Percentiles rank a stretch among this genome's conserved stretches.
Evolutionary conservation across 164 flowering plant genomes (phyloP).

Genomic region (Aristolochia fimbriata): DNA sequence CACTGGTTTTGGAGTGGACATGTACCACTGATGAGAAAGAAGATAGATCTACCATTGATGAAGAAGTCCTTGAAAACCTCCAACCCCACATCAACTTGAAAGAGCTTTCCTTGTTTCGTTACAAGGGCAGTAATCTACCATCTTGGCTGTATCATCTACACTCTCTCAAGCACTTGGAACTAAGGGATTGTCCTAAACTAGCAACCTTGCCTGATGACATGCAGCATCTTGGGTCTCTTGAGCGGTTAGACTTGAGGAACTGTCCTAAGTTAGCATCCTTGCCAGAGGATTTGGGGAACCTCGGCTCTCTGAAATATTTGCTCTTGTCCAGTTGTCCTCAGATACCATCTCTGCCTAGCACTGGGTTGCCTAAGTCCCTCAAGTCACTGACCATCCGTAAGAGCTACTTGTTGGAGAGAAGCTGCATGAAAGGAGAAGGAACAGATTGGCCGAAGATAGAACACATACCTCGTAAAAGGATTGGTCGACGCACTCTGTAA

Average conservation of each 20-base stretch:
- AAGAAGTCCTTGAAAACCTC: slow-evolving; percentile 6
- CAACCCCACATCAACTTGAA: slow-evolving; percentile 21
- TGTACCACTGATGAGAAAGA: background rate
- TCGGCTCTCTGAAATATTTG: too few species aligned
- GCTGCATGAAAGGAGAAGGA: background rate
- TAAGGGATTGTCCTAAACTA: slow-evolving; percentile 3
- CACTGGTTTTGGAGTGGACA: slow-evolving; percentile 21
- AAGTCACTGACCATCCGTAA: background rate
- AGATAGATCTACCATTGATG: background rate
- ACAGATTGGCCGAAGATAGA: slow-evolving; percentile 10
- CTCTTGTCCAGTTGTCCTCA: too few species aligned
- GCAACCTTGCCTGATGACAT: slow-evolving; percentile 2
- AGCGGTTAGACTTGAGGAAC: too few species aligned
- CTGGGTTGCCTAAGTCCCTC: background rate
- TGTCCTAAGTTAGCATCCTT: too few species aligned
- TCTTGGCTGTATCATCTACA: slow-evolving; percentile 19
- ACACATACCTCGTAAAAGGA: slow-evolving; percentile 1
- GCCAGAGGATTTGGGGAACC: too few species aligned
- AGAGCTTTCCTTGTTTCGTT: slow-evolving; percentile 13
- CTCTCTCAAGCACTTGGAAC: slow-evolving; percentile 6
- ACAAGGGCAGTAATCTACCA: slow-evolving; percentile 19
- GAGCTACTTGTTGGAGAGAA: slow-evolving; percentile 5
- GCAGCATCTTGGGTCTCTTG: background rate
- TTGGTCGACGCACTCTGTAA: too few species aligned
- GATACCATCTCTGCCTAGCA: too few species aligned